Evolutionary conservation across 495 filamentous ascomycete genomes (phyloP), one percentile per base, ranked within the genome.

Genomic region (Pyronema domesticum): DNA sequence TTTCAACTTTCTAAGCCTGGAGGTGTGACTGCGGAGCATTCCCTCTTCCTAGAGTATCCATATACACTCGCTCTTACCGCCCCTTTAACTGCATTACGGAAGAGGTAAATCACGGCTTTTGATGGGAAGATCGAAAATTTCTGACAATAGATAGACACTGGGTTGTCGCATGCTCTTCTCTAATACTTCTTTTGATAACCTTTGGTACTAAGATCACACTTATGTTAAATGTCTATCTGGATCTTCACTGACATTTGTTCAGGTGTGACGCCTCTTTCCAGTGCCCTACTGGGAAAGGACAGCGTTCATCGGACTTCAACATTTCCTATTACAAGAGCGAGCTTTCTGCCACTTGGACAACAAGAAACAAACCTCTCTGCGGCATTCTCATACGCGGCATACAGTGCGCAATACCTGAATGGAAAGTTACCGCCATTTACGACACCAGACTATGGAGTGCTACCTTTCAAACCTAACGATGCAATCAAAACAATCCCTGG

Each of bases 1-100:
- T 57, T 60, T 23, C 58, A 57, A 37, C 50, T 60, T 42, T 54
- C 55, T 10, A 47, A n/a, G 6, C 19, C 33, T 8, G 49, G 18
- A 2, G 59, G 57, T 2, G 57, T 44, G 2, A 19, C 42, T 1
- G 57, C 53, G 9, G 39, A 37, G n/a, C 34, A 61, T 19, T 60
- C 57, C 0, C 14, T 61, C 3, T 33, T 56, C 7, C 43, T 59
- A 0, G 39, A 59, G 7, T 60, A 59, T 39, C 53, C 57, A 0
- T 59, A 60, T 9, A 35, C 5, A 5, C 34, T 61, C 1, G 18
- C 37, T n/a, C 13, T 18, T n/a, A 1, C 23, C 13, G 50, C 37
- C 9, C 50, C 50, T 35, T 42, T 53, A 3, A 50, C 36, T 13
- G 47, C 47, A 3, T 13, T 50, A 35, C 1, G 11, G 3, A 50